phyloP scores from a whole-genome alignment of 2,329 filamentous ascomycete species.

The Fusarium incarnatum region DNA sequence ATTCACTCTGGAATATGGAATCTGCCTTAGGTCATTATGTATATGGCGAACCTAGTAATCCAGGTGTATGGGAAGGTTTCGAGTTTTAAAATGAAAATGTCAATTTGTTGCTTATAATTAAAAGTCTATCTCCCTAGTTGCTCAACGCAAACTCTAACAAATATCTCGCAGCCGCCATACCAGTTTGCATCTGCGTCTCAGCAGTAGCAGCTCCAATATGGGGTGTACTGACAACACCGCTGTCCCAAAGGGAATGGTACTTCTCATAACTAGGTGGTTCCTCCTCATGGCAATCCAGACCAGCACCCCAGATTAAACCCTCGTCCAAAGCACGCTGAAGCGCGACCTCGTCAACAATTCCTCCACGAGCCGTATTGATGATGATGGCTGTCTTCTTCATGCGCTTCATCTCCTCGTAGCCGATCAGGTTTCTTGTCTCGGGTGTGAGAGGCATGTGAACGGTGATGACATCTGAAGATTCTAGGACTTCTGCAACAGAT shows the following conservation, averaged over 20 bases:
- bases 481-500: slow-evolving; percentile 50
- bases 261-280: slow-evolving; percentile 53
- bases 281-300: slow-evolving; percentile 55
- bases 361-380: slow-evolving; percentile 56
- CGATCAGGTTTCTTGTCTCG: slow-evolving; percentile 50
- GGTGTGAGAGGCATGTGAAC: slow-evolving; percentile 54
- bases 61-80: slow-evolving; percentile 14
- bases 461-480: slow-evolving; percentile 50
- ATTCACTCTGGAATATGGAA: slow-evolving; percentile 32
- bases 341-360: slow-evolving; percentile 54
- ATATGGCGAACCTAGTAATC: slow-evolving; percentile 9
- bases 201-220: slow-evolving; percentile 60
- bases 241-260: slow-evolving; percentile 51
- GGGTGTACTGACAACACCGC: slow-evolving; percentile 56
- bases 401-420: slow-evolving; percentile 45
- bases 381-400: slow-evolving; percentile 56
- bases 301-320: slow-evolving; percentile 54
- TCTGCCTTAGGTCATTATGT: slow-evolving; percentile 28
- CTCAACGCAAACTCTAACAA: slow-evolving; percentile 38
- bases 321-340: slow-evolving; percentile 49
- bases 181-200: slow-evolving; percentile 49
- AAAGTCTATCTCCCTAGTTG: not conserved
- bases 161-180: slow-evolving; percentile 42
- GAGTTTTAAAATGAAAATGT: not conserved
- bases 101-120: not conserved